Evolutionary conservation across 192 early-diverging fungal species (phyloP).

Genomic region (Paraglomus brasilianum): DNA sequence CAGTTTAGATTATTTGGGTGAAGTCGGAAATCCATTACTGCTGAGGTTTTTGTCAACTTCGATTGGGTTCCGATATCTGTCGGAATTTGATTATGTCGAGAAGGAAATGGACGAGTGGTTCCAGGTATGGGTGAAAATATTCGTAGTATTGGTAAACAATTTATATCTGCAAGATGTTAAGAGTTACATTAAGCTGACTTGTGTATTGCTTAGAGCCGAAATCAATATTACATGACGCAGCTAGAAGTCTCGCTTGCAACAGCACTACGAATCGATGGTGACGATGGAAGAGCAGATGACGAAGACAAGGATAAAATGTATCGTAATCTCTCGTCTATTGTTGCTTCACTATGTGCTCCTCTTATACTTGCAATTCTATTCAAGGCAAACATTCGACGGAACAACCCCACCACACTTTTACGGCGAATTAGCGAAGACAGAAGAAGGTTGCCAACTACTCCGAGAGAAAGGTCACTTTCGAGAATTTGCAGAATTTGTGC

Average conservation of each 20-base stretch:
- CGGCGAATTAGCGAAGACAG: slow-evolving; percentile 73
- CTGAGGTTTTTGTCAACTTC: slow-evolving; percentile 69
- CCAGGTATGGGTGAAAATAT: slow-evolving; percentile 51
- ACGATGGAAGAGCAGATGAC: slow-evolving; percentile 8
- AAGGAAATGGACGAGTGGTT: slow-evolving; percentile 81
- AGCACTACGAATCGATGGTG: slow-evolving; percentile 34
- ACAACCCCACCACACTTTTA: slow-evolving; percentile 73
- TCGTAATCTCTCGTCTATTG: no score
- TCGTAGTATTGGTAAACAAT: neutral
- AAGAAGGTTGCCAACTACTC: slow-evolving; percentile 67
- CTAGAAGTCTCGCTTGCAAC: slow-evolving; percentile 63
- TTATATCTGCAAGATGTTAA: neutral
- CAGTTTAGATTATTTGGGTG: slow-evolving; percentile 70
- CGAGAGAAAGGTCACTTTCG: slow-evolving; percentile 65
- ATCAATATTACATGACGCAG: slow-evolving; percentile 64
- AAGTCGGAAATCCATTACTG: slow-evolving; percentile 65
- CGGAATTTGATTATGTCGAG: slow-evolving; percentile 69
- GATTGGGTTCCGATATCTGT: slow-evolving; percentile 69
- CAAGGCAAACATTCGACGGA: slow-evolving; percentile 43
- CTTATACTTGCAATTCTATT: neutral
- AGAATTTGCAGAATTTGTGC: slow-evolving; percentile 59
- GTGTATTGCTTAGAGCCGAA: slow-evolving; percentile 52
- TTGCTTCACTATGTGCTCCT: no score
- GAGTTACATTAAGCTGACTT: neutral
- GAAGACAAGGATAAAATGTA: slow-evolving; percentile 40